phyloP scores from a whole-genome alignment of 352 stramenopile species.

The Globisporangium orthogonon region DNA sequence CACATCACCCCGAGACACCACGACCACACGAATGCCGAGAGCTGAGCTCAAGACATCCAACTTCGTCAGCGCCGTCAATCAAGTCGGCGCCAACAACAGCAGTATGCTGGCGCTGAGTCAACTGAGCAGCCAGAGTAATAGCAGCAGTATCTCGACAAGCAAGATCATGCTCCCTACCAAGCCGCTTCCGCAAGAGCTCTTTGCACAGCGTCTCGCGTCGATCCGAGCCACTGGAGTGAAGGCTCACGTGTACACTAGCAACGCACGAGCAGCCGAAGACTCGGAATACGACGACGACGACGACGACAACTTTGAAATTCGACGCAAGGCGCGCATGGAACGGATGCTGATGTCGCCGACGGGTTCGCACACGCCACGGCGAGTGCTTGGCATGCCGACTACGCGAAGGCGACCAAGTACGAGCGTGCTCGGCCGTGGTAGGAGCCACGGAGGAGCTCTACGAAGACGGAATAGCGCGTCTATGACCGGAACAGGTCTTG shows the following conservation, averaged over 20 bases:
- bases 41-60: not conserved
- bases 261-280: not conserved
- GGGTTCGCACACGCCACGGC: not conserved
- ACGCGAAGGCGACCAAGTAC: not conserved
- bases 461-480: not conserved
- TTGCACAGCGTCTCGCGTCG: conserved; percentile 11
- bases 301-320: conserved; percentile 7
- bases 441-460: not conserved
- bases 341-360: conserved; percentile 2
- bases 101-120: conserved; percentile 1
- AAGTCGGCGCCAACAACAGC: not conserved
- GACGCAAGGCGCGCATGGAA: conserved; percentile 5
- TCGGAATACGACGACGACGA: conserved; percentile 8
- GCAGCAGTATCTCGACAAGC: conserved; percentile 1
- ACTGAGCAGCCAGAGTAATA: conserved; percentile 1
- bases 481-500: not conserved
- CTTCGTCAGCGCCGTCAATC: not conserved
- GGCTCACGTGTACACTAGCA: not conserved
- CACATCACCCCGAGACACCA: conserved; percentile 1
- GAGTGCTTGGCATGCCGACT: not conserved
- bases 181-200: conserved; percentile 12
- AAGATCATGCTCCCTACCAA: conserved; percentile 8
- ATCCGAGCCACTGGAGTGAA: conserved; percentile 4
- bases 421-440: not conserved
- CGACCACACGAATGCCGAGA: too few species aligned